These are phyloP conservation scores for Mycena citricolor DNA, from an alignment of 1,284 basidiomycete genomes.

Conservation along the genomic window DNA sequence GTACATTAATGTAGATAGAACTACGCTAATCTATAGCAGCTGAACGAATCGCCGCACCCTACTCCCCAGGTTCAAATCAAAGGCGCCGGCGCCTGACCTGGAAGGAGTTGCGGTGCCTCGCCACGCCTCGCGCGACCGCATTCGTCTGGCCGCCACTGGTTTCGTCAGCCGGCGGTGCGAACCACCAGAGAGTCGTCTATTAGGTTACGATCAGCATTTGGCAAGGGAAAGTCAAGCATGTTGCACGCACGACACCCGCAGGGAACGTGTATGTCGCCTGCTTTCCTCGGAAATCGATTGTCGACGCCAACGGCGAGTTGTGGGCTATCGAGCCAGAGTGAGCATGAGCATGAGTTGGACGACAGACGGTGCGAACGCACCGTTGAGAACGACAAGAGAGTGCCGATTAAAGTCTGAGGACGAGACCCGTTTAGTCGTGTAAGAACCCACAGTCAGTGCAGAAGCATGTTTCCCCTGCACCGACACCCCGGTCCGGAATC, in stretches of 20 bases:
- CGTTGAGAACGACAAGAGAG: constrained; percentile 68
- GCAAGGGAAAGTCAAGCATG: neutral
- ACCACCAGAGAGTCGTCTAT: constrained; percentile 23
- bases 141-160: too few species aligned
- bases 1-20: too few species aligned
- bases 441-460: constrained; percentile 62
- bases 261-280: constrained; percentile 55
- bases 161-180: too few species aligned
- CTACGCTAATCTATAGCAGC: too few species aligned
- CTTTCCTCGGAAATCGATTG: constrained; percentile 67
- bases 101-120: too few species aligned
- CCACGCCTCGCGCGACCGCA: too few species aligned
- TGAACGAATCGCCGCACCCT: too few species aligned
- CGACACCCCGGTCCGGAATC: constrained; percentile 60
- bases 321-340: constrained; percentile 37
- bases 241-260: constrained; percentile 6
- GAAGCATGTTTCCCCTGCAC: constrained; percentile 56
- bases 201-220: constrained; percentile 6
- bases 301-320: constrained; percentile 49
- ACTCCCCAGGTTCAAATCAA: too few species aligned
- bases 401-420: constrained; percentile 60
- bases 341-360: too few species aligned
- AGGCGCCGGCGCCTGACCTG: too few species aligned
- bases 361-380: constrained; percentile 29
- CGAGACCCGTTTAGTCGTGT: constrained; percentile 55